Evolutionary conservation across 1,284 basidiomycete genomes (phyloP).

Genomic region (Melampsora larici-populina): DNA sequence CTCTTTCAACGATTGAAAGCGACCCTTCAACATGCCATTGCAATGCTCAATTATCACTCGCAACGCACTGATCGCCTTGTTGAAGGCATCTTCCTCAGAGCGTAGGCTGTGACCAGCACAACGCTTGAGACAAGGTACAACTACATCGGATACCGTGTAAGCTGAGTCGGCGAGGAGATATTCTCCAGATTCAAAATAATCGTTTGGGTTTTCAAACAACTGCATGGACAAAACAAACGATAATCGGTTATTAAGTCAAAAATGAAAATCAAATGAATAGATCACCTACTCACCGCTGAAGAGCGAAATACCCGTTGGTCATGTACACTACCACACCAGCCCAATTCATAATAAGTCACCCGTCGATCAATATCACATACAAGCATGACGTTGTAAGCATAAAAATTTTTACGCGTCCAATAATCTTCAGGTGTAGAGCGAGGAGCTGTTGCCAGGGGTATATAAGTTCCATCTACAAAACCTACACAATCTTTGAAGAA

Average conservation of each 20-base stretch:
- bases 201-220: neutral
- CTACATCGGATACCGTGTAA: neutral
- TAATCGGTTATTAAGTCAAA: no score
- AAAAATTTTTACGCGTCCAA: neutral
- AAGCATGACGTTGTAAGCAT: neutral
- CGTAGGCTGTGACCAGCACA: neutral
- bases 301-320: neutral
- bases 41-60: slow-evolving; percentile 6
- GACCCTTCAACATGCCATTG: neutral
- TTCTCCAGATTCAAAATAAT: neutral
- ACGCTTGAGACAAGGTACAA: neutral
- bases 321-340: no score
- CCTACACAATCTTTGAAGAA: no score
- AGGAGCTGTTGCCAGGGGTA: no score
- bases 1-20: neutral
- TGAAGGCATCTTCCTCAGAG: neutral
- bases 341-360: no score
- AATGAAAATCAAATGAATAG: neutral
- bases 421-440: neutral
- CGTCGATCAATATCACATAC: no score
- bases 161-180: neutral
- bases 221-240: no score
- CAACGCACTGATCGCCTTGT: no score
- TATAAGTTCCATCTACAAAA: no score
- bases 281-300: neutral